phyloP scores from a whole-genome alignment of 495 filamentous ascomycete genomes.

The Neurospora tetraspora region DNA sequence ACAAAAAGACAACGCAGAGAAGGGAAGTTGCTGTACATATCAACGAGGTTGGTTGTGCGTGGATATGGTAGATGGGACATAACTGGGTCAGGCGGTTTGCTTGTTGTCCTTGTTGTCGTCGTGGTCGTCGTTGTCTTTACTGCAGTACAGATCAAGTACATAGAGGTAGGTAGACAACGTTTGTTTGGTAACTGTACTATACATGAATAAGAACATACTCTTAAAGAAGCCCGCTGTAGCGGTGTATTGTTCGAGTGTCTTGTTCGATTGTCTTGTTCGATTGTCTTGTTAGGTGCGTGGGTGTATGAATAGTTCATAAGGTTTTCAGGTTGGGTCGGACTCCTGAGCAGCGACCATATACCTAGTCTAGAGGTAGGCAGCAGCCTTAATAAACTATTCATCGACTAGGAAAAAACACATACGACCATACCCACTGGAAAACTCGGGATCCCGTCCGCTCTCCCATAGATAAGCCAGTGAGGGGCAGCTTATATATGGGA shows the following conservation, averaged over 20 bases:
- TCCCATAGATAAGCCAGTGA: not conserved
- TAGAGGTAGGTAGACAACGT: not conserved
- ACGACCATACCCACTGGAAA: conserved; percentile 37
- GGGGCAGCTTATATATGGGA: too few relatives aligned
- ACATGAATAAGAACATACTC: not conserved
- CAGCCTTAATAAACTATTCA: too few relatives aligned
- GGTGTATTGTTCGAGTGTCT: not conserved
- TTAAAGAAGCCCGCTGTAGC: not conserved
- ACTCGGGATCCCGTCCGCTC: conserved; percentile 39
- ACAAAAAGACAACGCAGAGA: not conserved
- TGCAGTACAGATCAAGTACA: not conserved
- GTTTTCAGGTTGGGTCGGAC: not conserved
- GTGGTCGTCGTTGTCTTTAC: not conserved
- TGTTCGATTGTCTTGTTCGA: too few relatives aligned
- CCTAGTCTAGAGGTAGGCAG: too few relatives aligned
- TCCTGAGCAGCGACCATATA: not conserved
- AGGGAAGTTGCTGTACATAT: not conserved
- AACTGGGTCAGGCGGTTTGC: not conserved
- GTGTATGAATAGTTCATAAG: too few relatives aligned
- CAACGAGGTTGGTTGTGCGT: not conserved
- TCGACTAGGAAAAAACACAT: conserved; percentile 18
- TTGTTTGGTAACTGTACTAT: not conserved
- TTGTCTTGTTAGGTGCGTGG: too few relatives aligned
- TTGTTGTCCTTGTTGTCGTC: not conserved
- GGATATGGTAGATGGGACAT: not conserved